A percentile compares a stretch with the other conserved stretches of the same genome.
Evolutionary conservation across 768 basidiomycete species (phyloP).

Genomic region (Roridomyces roridus): DNA sequence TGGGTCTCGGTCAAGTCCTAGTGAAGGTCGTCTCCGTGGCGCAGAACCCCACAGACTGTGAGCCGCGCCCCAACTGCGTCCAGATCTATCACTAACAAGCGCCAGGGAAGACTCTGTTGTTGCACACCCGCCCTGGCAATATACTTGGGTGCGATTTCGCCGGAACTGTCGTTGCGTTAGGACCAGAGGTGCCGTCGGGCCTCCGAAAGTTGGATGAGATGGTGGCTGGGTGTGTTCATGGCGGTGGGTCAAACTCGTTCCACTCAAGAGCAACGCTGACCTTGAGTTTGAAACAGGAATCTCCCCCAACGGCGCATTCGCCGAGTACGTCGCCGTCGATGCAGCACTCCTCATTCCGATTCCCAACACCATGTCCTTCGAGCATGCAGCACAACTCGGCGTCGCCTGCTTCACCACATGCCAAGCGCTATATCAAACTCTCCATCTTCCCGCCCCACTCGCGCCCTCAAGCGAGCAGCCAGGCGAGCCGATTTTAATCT

Average conservation of each 20-base stretch:
- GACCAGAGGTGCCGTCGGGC: neutral
- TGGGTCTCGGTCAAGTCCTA: too few species aligned
- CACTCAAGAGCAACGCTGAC: too few species aligned
- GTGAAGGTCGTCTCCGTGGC: too few species aligned
- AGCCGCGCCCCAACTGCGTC: too few species aligned
- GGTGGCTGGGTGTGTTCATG: neutral
- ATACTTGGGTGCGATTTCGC: neutral
- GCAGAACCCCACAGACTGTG: too few species aligned
- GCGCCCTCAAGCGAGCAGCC: slow-evolving; percentile 9
- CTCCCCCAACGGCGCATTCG: neutral
- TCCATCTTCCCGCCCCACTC: slow-evolving; percentile 24
- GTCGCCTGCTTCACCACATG: neutral
- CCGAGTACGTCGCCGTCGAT: neutral
- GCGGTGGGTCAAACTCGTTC: neutral
- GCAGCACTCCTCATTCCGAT: neutral
- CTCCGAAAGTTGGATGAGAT: neutral
- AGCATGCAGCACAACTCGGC: neutral
- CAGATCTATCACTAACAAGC: too few species aligned
- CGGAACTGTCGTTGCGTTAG: neutral
- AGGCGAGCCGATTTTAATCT: slow-evolving; percentile 28
- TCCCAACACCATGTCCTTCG: neutral
- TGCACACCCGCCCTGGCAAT: neutral
- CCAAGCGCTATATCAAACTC: neutral
- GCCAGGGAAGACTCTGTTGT: neutral
- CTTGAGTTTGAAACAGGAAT: neutral